phyloP scores from a whole-genome alignment of 352 stramenopile species.

The Thalassiosira hispida region DNA sequence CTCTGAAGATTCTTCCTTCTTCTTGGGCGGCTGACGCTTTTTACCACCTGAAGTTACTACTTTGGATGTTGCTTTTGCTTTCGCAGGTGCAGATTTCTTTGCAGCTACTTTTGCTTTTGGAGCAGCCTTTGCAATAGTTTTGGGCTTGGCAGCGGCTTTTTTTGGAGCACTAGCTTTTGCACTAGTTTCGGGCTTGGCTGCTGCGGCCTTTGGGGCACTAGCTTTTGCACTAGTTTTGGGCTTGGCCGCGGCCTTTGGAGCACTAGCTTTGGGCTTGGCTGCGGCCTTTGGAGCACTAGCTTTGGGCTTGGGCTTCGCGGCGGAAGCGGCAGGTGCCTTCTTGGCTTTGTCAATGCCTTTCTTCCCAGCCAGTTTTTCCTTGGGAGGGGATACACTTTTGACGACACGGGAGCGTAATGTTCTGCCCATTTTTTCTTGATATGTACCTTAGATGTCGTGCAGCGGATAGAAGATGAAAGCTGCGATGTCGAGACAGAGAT shows the following conservation, averaged over 20 bases:
- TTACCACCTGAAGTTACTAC: background rate
- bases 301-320: no score
- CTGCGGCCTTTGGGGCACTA: background rate
- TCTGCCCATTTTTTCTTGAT: slow-evolving; percentile 39
- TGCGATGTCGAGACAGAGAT: no score
- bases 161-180: background rate
- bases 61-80: background rate
- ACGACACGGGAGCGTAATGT: slow-evolving; percentile 41
- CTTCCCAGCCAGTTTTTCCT: slow-evolving; percentile 10
- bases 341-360: background rate
- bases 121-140: background rate
- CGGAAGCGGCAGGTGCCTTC: no score
- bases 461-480: no score
- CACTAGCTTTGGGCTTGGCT: no score
- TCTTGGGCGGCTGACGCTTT: slow-evolving; percentile 10
- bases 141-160: background rate
- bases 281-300: no score
- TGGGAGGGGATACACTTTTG: slow-evolving; percentile 54
- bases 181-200: background rate
- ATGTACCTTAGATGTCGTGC: background rate
- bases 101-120: background rate
- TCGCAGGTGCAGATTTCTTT: slow-evolving; percentile 12
- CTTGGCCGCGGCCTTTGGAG: no score
- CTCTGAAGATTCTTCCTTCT: slow-evolving; percentile 11
- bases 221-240: slow-evolving; percentile 8